These are phyloP conservation scores for Spathaspora jeffriesii DNA, from an alignment of 1,139 yeast species.

Conservation along the genomic window DNA sequence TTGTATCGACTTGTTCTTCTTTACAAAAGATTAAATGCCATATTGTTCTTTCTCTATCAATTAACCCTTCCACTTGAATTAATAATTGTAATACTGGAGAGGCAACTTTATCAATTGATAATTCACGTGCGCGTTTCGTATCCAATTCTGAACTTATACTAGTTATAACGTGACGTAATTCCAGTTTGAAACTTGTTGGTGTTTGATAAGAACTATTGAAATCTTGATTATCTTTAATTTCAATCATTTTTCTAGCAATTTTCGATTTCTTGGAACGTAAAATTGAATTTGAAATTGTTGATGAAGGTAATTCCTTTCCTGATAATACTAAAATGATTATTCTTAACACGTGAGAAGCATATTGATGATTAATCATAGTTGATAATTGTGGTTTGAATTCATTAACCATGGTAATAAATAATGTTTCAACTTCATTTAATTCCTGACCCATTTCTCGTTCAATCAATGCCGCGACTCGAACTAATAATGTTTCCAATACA, in stretches of 20 bases:
- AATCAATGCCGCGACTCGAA: slow-evolving; percentile 71
- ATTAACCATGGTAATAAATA: slow-evolving; percentile 62
- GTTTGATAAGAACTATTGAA: slow-evolving; percentile 68
- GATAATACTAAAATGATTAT: slow-evolving; percentile 68
- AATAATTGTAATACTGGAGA: slow-evolving; percentile 87
- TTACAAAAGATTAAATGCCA: slow-evolving; percentile 58
- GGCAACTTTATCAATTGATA: slow-evolving; percentile 77
- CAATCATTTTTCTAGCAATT: slow-evolving; percentile 92
- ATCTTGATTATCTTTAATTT: slow-evolving; percentile 75
- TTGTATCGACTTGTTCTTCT: slow-evolving; percentile 47
- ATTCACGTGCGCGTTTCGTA: slow-evolving; percentile 57
- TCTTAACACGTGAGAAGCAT: slow-evolving; percentile 87
- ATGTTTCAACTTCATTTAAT: slow-evolving; percentile 54
- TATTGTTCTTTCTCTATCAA: slow-evolving; percentile 66
- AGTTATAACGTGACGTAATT: slow-evolving; percentile 47
- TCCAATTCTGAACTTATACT: slow-evolving; percentile 42
- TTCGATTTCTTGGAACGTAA: slow-evolving; percentile 85
- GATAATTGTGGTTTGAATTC: slow-evolving; percentile 65
- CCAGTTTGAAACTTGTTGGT: slow-evolving; percentile 71
- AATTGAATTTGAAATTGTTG: slow-evolving; percentile 70
- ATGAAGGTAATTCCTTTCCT: slow-evolving; percentile 80
- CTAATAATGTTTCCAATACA: slow-evolving; percentile 84
- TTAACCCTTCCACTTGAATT: slow-evolving; percentile 79
- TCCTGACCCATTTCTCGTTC: slow-evolving; percentile 62
- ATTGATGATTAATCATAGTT: slow-evolving; percentile 69